Evolutionary conservation across 2,329 filamentous ascomycete species (phyloP), one percentile per base, ranked within the genome.

Genomic region (Colletotrichum scovillei): DNA sequence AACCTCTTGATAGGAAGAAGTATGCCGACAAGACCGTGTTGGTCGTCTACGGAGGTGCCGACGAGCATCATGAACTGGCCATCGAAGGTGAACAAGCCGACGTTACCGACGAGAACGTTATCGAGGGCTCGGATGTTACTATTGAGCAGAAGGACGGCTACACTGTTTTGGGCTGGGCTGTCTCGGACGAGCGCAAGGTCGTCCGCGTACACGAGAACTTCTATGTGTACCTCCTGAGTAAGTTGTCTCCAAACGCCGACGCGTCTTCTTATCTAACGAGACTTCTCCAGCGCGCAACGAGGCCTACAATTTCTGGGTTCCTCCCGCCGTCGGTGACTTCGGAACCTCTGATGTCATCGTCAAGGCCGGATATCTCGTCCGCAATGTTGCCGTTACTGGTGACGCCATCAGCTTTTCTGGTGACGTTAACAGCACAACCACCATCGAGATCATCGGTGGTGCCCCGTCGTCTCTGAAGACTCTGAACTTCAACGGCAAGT

Each of bases 11-110:
- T 35, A 75, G 74, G 87, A 91, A 93, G 80, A 86, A 89, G 74
- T 90, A 91, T 74, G 85, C 84, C 1, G 81, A 87, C 58, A 88
- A 87, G 78, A 90, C 88, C 19, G 86, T 89, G 0, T 80, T 92
- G 1, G 81, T 93, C 2, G 82, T 93, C 2, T 93, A 93, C 75
- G 89, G 89, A 19, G 90, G 88, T 1, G 83, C 86, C 3, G 86
- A 85, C 14, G 91, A 93, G 77, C 84, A 83, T 3, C 90, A 92
- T 75, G 91, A 93, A 78, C 80, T 92, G 14, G 88, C 86, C 2
- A 78, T 90, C 3, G 74, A 75, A 38, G 62, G 70, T 9, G 60
- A 70, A 19, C 49, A 67, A 28, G 52, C 35, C 6, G 49, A 72
- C 1, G 38, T 63, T 2, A 66, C 62, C 1, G 72, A 68, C 5